Percentiles rank a stretch among this genome's conserved stretches.
These are phyloP conservation scores for Tolypocladium cylindrosporum DNA, from an alignment of 2,329 filamentous ascomycete species.

Conservation along the genomic window DNA sequence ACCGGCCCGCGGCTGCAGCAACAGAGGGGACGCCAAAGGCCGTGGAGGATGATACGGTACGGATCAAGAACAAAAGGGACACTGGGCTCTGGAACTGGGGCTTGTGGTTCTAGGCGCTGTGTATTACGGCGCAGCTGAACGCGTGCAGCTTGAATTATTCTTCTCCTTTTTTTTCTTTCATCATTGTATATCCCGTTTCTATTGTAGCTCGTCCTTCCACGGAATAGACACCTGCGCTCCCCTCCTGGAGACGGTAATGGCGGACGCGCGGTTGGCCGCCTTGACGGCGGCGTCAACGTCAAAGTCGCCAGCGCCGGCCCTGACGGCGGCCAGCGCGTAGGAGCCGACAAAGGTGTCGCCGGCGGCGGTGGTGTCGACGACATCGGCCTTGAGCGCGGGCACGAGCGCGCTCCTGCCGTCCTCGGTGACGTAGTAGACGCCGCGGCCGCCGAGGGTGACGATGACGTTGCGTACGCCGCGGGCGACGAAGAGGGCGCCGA, in stretches of 20 bases:
- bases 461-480: conserved; percentile 68
- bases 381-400: conserved; percentile 56
- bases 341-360: conserved; percentile 91
- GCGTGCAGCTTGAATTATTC: background rate
- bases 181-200: conserved; percentile 6
- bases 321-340: conserved; percentile 67
- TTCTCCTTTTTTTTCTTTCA: conserved; percentile 6
- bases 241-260: conserved; percentile 30
- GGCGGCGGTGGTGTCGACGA: conserved; percentile 88
- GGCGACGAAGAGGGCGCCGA: conserved; percentile 51
- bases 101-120: conserved; percentile 16
- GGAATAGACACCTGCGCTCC: conserved; percentile 34
- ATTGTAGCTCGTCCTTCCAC: conserved; percentile 31
- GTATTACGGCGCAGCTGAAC: background rate
- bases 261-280: conserved; percentile 41
- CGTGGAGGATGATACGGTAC: background rate
- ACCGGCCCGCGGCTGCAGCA: background rate
- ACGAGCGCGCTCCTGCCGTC: conserved; percentile 36
- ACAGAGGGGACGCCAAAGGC: conserved; percentile 1
- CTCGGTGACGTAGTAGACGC: conserved; percentile 56
- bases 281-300: conserved; percentile 45
- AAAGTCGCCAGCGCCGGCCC: conserved; percentile 25
- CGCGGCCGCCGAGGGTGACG: conserved; percentile 73
- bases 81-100: conserved; percentile 13
- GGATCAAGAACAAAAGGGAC: conserved; percentile 11